phyloP scores from a whole-genome alignment of 345 rosid genomes.

The Sisymbrium altissimum region DNA sequence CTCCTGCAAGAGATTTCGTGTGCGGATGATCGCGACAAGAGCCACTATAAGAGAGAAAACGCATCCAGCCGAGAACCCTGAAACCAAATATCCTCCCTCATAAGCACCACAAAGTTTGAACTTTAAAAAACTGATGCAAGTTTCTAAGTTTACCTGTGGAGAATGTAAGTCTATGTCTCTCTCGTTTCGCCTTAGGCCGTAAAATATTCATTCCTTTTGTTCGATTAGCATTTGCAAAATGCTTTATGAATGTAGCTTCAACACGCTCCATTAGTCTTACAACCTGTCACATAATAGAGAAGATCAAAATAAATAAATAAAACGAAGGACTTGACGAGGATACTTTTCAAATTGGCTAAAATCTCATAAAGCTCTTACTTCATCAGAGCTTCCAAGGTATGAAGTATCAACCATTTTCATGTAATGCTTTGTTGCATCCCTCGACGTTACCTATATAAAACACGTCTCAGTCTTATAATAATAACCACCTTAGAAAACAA shows the following conservation, averaged over 20 bases:
- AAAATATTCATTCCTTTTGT: conserved; percentile 52
- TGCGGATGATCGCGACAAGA: conserved; percentile 37
- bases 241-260: conserved; percentile 63
- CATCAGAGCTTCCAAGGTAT: conserved; percentile 63
- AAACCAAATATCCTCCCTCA: not conserved
- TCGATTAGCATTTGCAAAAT: conserved; percentile 59
- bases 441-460: conserved; percentile 49
- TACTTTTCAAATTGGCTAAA: not conserved
- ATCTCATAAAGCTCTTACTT: conserved; percentile 37
- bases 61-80: conserved; percentile 63
- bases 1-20: conserved; percentile 34
- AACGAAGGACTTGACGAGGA: not conserved
- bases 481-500: not conserved
- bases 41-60: conserved; percentile 48
- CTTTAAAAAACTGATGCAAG: not conserved
- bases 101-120: conserved; percentile 1
- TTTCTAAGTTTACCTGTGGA: conserved; percentile 38
- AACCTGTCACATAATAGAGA: conserved; percentile 34
- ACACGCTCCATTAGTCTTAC: conserved; percentile 59
- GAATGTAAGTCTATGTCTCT: conserved; percentile 58
- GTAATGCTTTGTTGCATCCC: conserved; percentile 62
- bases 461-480: conserved; percentile 1
- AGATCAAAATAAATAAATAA: not conserved
- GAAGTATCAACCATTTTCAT: conserved; percentile 65
- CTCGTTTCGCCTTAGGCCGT: conserved; percentile 49